phyloP scores from a whole-genome alignment of 352 stramenopile species.

The Blastocystis sp. region DNA sequence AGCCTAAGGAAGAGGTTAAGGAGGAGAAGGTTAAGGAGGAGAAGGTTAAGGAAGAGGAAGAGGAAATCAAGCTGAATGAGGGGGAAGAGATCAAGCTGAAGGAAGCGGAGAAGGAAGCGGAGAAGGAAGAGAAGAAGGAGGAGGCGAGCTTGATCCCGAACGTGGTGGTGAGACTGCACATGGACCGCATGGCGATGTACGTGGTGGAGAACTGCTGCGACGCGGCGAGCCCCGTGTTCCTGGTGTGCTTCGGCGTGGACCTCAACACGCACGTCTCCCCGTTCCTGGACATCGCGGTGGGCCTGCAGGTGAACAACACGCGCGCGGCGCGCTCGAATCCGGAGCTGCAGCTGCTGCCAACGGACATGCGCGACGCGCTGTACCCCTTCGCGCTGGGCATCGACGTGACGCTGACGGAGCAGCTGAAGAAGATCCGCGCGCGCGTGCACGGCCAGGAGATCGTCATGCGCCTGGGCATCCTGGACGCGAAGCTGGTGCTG shows the following conservation, averaged over 20 bases:
- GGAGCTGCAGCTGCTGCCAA: slow-evolving; percentile 18
- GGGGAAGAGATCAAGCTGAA: neutral
- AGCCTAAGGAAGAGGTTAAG: neutral
- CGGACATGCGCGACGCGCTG: slow-evolving; percentile 58
- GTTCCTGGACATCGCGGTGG: slow-evolving; percentile 35
- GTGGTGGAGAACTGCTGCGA: slow-evolving; percentile 14
- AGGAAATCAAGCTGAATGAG: neutral
- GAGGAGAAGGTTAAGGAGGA: neutral
- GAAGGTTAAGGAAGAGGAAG: neutral
- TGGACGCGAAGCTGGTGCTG: slow-evolving; percentile 62
- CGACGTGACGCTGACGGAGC: slow-evolving; percentile 7
- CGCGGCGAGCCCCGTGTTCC: slow-evolving; percentile 30
- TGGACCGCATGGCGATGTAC: slow-evolving; percentile 63
- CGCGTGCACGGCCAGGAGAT: slow-evolving; percentile 24
- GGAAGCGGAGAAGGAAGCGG: neutral
- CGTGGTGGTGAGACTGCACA: slow-evolving; percentile 36
- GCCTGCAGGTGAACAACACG: slow-evolving; percentile 28
- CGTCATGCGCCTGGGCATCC: slow-evolving; percentile 50
- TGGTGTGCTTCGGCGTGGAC: slow-evolving; percentile 61
- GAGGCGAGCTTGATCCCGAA: slow-evolving; percentile 42
- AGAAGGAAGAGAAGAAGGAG: neutral
- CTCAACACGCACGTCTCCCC: slow-evolving; percentile 41
- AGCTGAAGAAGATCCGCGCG: slow-evolving; percentile 58
- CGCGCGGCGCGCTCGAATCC: slow-evolving; percentile 19
- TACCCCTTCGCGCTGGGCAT: slow-evolving; percentile 47